Conservation (phyloP, 495 filamentous ascomycete genomes). For the Penicillium pulvis region DNA sequence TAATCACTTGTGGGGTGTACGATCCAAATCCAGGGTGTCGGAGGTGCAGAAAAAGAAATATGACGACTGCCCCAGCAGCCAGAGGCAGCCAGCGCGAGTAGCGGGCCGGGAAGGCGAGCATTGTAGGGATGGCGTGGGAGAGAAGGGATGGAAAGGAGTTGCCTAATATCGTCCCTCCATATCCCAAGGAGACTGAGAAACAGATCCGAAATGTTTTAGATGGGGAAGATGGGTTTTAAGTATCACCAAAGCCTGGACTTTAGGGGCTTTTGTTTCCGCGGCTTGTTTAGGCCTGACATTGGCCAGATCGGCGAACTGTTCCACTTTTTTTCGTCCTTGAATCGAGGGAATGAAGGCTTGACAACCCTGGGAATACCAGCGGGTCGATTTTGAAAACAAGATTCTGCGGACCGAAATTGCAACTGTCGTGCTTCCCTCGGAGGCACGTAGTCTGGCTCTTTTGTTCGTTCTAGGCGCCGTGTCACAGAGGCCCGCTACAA, state of each 20-base stretch:
- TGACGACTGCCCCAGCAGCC: slow-evolving; percentile 15
- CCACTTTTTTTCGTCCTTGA: slow-evolving; percentile 7
- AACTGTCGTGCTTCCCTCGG: slow-evolving; percentile 6
- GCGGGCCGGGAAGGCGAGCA: slow-evolving; percentile 25
- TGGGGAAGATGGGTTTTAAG: neutral
- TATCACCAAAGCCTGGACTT: neutral
- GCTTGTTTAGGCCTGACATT: slow-evolving; percentile 14
- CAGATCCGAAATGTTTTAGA: neutral
- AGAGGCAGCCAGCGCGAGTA: slow-evolving; percentile 31
- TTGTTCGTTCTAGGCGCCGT: slow-evolving; percentile 9
- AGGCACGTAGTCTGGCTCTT: slow-evolving; percentile 1
- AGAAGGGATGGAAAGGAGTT: slow-evolving; percentile 2
- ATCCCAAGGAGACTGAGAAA: slow-evolving; percentile 5
- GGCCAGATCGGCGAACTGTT: slow-evolving; percentile 13
- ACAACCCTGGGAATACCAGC: neutral
- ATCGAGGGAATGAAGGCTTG: neutral
- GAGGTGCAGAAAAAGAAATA: slow-evolving; percentile 24
- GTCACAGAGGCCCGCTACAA: slow-evolving; percentile 13
- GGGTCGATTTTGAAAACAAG: neutral
- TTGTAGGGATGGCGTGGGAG: slow-evolving; percentile 9
- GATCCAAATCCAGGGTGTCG: slow-evolving; percentile 11
- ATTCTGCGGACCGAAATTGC: neutral
- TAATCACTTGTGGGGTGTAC: slow-evolving; percentile 8
- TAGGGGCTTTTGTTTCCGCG: slow-evolving; percentile 17
- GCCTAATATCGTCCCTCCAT: slow-evolving; percentile 18